Evolutionary conservation across 768 basidiomycete species (phyloP).

Genomic region (Lyophyllum shimeji): DNA sequence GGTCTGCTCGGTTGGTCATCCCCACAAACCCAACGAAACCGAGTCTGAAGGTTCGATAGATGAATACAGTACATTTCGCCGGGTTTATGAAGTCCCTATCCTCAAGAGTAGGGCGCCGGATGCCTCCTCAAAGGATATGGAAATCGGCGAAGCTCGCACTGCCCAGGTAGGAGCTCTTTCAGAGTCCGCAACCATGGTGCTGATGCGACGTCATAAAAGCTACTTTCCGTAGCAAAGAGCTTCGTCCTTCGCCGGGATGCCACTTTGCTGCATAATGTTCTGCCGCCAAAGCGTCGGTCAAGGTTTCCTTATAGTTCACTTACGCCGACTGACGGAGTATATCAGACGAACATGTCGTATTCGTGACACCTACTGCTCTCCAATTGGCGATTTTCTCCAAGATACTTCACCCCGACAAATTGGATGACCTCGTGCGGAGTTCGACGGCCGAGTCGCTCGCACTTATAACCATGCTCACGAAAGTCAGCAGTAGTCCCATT

Average conservation of each 20-base stretch:
- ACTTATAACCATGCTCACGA: slow-evolving; percentile 77
- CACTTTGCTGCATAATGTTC: slow-evolving; percentile 72
- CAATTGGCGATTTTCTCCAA: slow-evolving; percentile 78
- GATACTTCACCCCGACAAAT: slow-evolving; percentile 69
- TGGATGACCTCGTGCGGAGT: slow-evolving; percentile 68
- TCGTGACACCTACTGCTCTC: slow-evolving; percentile 82
- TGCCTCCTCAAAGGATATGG: slow-evolving; percentile 67
- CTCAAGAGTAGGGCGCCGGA: slow-evolving; percentile 81
- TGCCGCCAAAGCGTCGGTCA: slow-evolving; percentile 87
- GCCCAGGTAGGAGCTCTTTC: slow-evolving; percentile 54
- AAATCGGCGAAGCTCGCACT: slow-evolving; percentile 75
- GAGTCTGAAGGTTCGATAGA: slow-evolving; percentile 39
- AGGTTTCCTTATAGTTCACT: background rate
- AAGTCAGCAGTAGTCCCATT: slow-evolving; percentile 92
- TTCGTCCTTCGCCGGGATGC: slow-evolving; percentile 93
- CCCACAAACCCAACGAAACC: background rate
- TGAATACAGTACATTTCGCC: slow-evolving; percentile 72
- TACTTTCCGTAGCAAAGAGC: slow-evolving; percentile 72
- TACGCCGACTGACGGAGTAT: background rate
- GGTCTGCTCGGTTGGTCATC: slow-evolving; percentile 68
- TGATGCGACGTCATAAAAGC: slow-evolving; percentile 34
- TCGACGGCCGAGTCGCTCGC: slow-evolving; percentile 78
- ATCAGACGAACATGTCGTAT: slow-evolving; percentile 97
- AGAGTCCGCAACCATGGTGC: background rate
- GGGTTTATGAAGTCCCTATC: slow-evolving; percentile 87